A percentile compares a stretch with the other conserved stretches of the same genome.
phyloP scores from a whole-genome alignment of 805 yeast species.

The Zygosaccharomyces kombuchaensis region DNA sequence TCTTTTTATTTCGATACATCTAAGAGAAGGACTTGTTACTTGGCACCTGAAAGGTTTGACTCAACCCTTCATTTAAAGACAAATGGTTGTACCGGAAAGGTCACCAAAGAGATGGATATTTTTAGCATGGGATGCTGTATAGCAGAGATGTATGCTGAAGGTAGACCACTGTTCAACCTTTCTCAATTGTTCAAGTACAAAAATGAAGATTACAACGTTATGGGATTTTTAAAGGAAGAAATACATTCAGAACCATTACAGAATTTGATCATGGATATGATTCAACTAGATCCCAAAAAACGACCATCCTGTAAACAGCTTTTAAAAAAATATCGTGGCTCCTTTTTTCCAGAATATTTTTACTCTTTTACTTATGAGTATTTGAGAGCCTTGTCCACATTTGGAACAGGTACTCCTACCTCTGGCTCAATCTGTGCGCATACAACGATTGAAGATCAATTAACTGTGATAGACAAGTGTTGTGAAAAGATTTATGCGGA shows the following conservation, averaged over 20 bases:
- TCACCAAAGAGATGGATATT: conserved; percentile 71
- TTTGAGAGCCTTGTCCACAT: conserved; percentile 40
- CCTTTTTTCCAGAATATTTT: conserved; percentile 63
- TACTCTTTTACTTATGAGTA: conserved; percentile 68
- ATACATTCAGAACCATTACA: conserved; percentile 48
- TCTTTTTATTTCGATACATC: conserved; percentile 91
- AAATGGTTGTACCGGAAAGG: conserved; percentile 25
- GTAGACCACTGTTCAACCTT: conserved; percentile 78
- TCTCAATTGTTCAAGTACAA: conserved; percentile 84
- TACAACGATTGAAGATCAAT: conserved; percentile 18
- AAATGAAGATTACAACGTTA: conserved; percentile 59
- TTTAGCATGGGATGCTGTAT: conserved; percentile 83
- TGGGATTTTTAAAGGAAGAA: conserved; percentile 31
- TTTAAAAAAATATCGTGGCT: conserved; percentile 45
- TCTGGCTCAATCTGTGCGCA: conserved; percentile 16
- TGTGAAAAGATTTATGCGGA: conserved; percentile 56
- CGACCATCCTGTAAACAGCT: conserved; percentile 55
- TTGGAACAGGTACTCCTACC: conserved; percentile 23
- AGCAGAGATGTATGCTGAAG: conserved; percentile 84
- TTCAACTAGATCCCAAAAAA: conserved; percentile 54
- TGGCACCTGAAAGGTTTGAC: conserved; percentile 89
- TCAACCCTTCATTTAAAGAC: conserved; percentile 20
- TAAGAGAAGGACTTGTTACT: conserved; percentile 77
- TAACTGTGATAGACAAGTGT: conserved; percentile 21
- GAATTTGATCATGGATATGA: conserved; percentile 58